Evolutionary conservation across 129 eudicot genomes (phyloP).

Genomic region (Flaveria bidentis): DNA sequence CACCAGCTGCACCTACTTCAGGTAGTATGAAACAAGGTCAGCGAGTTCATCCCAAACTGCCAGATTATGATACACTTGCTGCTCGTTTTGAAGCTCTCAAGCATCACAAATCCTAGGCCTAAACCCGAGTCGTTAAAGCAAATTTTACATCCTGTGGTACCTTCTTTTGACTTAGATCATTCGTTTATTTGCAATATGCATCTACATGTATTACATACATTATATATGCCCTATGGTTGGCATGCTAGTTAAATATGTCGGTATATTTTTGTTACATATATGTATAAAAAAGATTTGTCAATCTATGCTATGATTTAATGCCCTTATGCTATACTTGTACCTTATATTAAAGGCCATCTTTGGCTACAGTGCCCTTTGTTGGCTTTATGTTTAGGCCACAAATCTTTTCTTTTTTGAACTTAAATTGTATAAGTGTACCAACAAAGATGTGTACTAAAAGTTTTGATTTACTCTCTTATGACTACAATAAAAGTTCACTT

Average conservation of each 20-base stretch:
- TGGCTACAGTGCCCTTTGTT: not conserved
- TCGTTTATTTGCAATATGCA: conserved; percentile 21
- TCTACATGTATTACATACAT: conserved; percentile 8
- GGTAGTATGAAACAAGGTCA: conserved; percentile 38
- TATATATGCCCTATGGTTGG: conserved; percentile 8
- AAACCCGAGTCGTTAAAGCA: not conserved
- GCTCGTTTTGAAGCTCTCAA: conserved; percentile 94
- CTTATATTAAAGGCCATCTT: too few species aligned
- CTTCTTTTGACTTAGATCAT: conserved; percentile 19
- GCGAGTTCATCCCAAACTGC: conserved; percentile 91
- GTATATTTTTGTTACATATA: conserved; percentile 2
- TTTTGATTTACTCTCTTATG: too few species aligned
- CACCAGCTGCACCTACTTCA: conserved; percentile 50
- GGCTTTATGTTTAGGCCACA: too few species aligned
- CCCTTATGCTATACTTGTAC: not conserved
- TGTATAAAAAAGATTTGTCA: conserved; percentile 9
- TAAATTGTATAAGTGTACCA: too few species aligned
- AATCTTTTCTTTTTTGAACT: too few species aligned
- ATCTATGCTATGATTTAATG: not conserved
- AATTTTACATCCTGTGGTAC: not conserved
- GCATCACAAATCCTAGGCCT: conserved; percentile 42
- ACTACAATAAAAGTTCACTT: too few species aligned
- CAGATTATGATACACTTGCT: conserved; percentile 82
- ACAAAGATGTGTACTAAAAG: too few species aligned
- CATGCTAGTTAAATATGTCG: conserved; percentile 1